Percentiles rank a stretch among this genome's conserved stretches.
These are phyloP conservation scores for Ganoderma lingzhi DNA, from an alignment of 1,284 basidiomycete genomes.

Conservation along the genomic window DNA sequence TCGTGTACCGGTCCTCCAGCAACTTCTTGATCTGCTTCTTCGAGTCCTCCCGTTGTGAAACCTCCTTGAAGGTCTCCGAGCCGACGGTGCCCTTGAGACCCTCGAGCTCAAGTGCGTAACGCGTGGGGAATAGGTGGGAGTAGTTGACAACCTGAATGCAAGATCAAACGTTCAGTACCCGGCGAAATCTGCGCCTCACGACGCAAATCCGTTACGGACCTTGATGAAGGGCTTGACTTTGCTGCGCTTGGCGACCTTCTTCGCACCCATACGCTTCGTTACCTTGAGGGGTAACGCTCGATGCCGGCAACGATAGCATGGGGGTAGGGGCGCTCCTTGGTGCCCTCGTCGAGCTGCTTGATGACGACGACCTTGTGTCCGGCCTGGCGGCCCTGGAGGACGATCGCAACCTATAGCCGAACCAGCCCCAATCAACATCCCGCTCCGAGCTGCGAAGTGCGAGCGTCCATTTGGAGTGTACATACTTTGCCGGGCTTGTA, in stretches of 20 bases:
- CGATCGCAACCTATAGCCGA: constrained; percentile 80
- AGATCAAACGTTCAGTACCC: neutral
- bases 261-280: constrained; percentile 95
- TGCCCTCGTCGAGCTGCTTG: constrained; percentile 89
- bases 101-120: constrained; percentile 95
- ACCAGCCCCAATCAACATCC: neutral
- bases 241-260: constrained; percentile 89
- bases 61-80: constrained; percentile 94
- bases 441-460: too few species aligned
- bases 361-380: constrained; percentile 93
- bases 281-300: constrained; percentile 96
- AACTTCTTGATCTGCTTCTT: constrained; percentile 97
- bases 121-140: constrained; percentile 97
- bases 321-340: constrained; percentile 91
- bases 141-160: constrained; percentile 85
- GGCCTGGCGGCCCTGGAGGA: constrained; percentile 96
- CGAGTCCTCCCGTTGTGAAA: constrained; percentile 89
- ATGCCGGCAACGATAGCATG: constrained; percentile 97
- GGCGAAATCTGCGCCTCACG: neutral
- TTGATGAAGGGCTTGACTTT: constrained; percentile 99
- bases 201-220: constrained; percentile 55
- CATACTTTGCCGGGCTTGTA: constrained; percentile 98
- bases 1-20: constrained; percentile 91
- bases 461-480: neutral
- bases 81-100: constrained; percentile 86